A percentile compares a stretch with the other conserved stretches of the same genome.
These are phyloP conservation scores for Meira nashicola DNA, from an alignment of 1,284 basidiomycete species.

Conservation along the genomic window DNA sequence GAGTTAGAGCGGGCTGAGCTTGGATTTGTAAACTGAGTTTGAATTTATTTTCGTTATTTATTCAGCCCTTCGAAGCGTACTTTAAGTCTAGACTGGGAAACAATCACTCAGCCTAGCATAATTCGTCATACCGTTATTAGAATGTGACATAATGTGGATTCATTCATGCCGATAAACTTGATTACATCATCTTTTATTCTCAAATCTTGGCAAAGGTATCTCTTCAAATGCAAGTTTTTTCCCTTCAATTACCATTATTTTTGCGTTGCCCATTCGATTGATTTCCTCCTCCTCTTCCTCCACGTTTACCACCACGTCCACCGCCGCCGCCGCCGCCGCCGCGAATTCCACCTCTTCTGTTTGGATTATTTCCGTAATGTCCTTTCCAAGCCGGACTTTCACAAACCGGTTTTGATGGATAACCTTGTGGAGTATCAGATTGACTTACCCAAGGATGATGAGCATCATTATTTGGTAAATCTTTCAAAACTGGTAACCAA, in stretches of 20 bases:
- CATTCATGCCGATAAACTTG: too few relatives aligned
- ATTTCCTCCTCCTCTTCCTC: constrained; percentile 53
- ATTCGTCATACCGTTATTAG: too few relatives aligned
- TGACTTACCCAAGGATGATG: constrained; percentile 37
- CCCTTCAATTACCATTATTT: constrained; percentile 18
- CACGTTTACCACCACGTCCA: constrained; percentile 3
- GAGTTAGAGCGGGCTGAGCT: too few relatives aligned
- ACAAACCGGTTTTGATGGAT: constrained; percentile 30
- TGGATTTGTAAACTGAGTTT: too few relatives aligned
- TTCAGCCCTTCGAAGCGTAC: too few relatives aligned
- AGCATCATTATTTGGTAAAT: constrained; percentile 12
- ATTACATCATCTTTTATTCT: too few relatives aligned
- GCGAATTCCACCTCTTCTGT: constrained; percentile 14
- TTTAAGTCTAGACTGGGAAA: too few relatives aligned
- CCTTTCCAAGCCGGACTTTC: constrained; percentile 39
- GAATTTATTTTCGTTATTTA: too few relatives aligned
- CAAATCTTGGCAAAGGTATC: too few relatives aligned
- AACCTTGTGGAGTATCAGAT: constrained; percentile 14
- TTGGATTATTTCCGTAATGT: constrained; percentile 25
- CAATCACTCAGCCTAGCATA: too few relatives aligned
- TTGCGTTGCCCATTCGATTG: constrained; percentile 55
- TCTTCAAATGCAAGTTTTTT: too few relatives aligned
- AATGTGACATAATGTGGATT: too few relatives aligned
- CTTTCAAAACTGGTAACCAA: constrained; percentile 27
- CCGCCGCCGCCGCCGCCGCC: constrained; percentile 15